phyloP scores from a whole-genome alignment of 805 yeast species.

The Diddensiella transvaalensis region DNA sequence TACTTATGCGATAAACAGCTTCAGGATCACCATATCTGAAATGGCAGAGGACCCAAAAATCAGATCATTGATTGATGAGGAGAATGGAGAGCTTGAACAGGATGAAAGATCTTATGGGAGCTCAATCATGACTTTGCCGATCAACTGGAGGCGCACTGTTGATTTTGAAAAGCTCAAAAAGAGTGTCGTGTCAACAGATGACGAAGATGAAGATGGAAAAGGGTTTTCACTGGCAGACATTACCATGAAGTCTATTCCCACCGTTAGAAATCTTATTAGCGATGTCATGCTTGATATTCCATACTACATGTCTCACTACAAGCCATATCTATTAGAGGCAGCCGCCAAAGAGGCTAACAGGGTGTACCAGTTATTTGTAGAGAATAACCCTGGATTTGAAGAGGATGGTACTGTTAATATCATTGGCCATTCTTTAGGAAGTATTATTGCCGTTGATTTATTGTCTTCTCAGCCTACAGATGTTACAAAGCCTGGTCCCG shows the following conservation, averaged over 20 bases:
- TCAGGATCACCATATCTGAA: slow-evolving; percentile 34
- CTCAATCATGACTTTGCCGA: slow-evolving; percentile 53
- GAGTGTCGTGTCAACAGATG: neutral
- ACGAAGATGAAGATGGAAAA: neutral
- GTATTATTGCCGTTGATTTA: slow-evolving; percentile 77
- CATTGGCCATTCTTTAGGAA: slow-evolving; percentile 89
- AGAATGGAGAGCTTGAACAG: neutral
- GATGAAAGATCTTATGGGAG: too few species aligned
- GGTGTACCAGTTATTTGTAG: slow-evolving; percentile 56
- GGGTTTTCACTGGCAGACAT: slow-evolving; percentile 50
- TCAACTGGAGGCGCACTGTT: slow-evolving; percentile 79
- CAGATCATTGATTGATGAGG: slow-evolving; percentile 13
- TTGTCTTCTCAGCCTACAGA: slow-evolving; percentile 42
- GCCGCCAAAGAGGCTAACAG: slow-evolving; percentile 71
- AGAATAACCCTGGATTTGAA: slow-evolving; percentile 65
- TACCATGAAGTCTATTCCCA: slow-evolving; percentile 71
- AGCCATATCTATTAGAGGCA: slow-evolving; percentile 57
- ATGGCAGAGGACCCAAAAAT: slow-evolving; percentile 24
- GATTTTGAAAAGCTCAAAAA: slow-evolving; percentile 34
- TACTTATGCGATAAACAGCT: slow-evolving; percentile 57
- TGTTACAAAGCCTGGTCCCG: slow-evolving; percentile 21
- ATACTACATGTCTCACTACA: slow-evolving; percentile 69
- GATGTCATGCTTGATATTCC: slow-evolving; percentile 85
- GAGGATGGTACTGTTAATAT: slow-evolving; percentile 59
- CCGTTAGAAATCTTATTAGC: slow-evolving; percentile 72